Conservation (phyloP, 208 protist species). For the Zelonia costaricensis region DNA sequence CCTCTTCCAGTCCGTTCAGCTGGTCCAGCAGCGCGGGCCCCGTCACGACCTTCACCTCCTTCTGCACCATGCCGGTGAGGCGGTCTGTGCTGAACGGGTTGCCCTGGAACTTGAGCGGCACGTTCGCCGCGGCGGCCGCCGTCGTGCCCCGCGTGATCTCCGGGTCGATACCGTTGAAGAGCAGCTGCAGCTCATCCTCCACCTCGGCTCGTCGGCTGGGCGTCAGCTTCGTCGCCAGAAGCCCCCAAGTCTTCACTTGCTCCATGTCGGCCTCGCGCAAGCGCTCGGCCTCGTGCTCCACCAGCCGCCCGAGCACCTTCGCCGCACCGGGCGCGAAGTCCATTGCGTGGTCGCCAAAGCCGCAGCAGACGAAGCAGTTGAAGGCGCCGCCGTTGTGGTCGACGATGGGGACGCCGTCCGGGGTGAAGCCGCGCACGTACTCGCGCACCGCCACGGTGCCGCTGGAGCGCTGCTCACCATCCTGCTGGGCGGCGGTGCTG, state of each 20-base stretch:
- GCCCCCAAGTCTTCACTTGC: slow-evolving; percentile 24
- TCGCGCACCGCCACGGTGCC: slow-evolving; percentile 17
- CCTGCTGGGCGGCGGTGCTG: neutral
- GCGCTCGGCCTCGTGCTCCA: slow-evolving; percentile 57
- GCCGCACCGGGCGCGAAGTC: slow-evolving; percentile 81
- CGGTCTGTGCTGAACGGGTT: slow-evolving; percentile 72
- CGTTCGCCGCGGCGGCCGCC: neutral
- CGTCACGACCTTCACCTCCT: slow-evolving; percentile 29
- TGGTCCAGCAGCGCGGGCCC: slow-evolving; percentile 32
- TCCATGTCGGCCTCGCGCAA: slow-evolving; percentile 54
- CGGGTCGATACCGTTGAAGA: slow-evolving; percentile 53
- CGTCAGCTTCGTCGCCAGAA: slow-evolving; percentile 34
- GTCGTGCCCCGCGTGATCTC: neutral
- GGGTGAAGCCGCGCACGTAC: slow-evolving; percentile 78
- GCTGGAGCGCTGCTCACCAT: neutral
- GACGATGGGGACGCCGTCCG: slow-evolving; percentile 81
- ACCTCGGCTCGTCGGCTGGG: slow-evolving; percentile 33
- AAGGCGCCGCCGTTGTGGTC: slow-evolving; percentile 68
- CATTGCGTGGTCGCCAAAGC: slow-evolving; percentile 82
- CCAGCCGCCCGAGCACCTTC: slow-evolving; percentile 71
- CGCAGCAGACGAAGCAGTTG: slow-evolving; percentile 86
- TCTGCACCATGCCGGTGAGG: slow-evolving; percentile 50
- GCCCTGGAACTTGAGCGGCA: slow-evolving; percentile 25
- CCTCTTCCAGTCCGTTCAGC: slow-evolving; percentile 36
- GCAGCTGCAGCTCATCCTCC: slow-evolving; percentile 51